A percentile compares a stretch with the other conserved stretches of the same genome.
Evolutionary conservation across 2,329 filamentous ascomycete genomes (phyloP).

Genomic region (Microsporum audouinii): DNA sequence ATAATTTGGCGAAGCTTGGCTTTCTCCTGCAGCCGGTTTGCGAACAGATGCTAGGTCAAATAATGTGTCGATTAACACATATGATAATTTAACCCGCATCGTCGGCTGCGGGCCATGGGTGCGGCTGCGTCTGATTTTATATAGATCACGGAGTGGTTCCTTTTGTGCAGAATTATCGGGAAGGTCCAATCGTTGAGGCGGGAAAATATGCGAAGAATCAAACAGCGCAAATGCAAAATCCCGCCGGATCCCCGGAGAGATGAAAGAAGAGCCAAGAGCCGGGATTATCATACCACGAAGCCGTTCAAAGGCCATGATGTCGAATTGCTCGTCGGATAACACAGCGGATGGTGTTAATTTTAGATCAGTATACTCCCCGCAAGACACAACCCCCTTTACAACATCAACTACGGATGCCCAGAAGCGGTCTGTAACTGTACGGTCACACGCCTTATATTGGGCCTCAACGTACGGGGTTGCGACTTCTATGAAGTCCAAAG

Average conservation of each 20-base stretch:
- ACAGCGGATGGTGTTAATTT: slow-evolving; percentile 38
- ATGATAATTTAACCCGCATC: slow-evolving; percentile 59
- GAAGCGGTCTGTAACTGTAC: slow-evolving; percentile 43
- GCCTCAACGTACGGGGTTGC: slow-evolving; percentile 51
- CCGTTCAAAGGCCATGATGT: slow-evolving; percentile 60
- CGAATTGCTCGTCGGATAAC: slow-evolving; percentile 63
- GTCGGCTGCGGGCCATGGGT: slow-evolving; percentile 58
- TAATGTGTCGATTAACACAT: slow-evolving; percentile 69
- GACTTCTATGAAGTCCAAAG: slow-evolving; percentile 55
- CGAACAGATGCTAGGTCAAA: slow-evolving; percentile 50
- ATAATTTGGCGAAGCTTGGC: slow-evolving; percentile 11
- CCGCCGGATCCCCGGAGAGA: slow-evolving; percentile 57
- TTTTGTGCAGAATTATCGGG: slow-evolving; percentile 33
- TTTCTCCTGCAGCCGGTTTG: slow-evolving; percentile 34
- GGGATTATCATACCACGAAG: slow-evolving; percentile 61
- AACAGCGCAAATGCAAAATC: slow-evolving; percentile 68
- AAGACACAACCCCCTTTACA: slow-evolving; percentile 56
- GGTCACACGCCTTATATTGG: slow-evolving; percentile 22
- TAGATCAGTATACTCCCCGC: slow-evolving; percentile 44
- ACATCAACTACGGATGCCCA: slow-evolving; percentile 60
- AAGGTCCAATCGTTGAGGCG: slow-evolving; percentile 45
- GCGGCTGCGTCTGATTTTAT: slow-evolving; percentile 55
- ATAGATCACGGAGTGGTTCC: slow-evolving; percentile 51
- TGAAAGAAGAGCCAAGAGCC: slow-evolving; percentile 51
- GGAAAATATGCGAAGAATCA: slow-evolving; percentile 67